phyloP scores from a whole-genome alignment of 768 basidiomycete species.

The Leucosporidium scottii region DNA sequence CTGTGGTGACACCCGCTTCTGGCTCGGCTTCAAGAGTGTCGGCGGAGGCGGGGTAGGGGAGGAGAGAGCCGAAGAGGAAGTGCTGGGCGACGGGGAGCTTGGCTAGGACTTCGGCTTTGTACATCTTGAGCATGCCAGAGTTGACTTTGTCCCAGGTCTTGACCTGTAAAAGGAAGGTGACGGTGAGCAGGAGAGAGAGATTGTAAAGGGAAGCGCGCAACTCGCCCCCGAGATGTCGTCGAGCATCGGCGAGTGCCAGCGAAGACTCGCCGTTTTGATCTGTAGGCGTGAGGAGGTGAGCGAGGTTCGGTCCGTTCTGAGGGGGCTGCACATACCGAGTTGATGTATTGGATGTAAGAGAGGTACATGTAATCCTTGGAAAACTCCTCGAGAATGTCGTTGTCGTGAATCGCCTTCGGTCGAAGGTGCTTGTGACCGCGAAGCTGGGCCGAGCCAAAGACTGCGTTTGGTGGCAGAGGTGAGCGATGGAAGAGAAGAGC shows the following conservation, averaged over 20 bases:
- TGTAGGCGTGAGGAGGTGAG: constrained; percentile 37
- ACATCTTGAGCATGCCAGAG: constrained; percentile 96
- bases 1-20: constrained; percentile 19
- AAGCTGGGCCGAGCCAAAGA: constrained; percentile 77
- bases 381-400: constrained; percentile 85
- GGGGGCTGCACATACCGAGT: constrained; percentile 55
- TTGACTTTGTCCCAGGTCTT: constrained; percentile 89
- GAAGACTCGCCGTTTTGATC: constrained; percentile 90
- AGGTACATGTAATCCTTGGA: constrained; percentile 93
- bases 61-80: constrained; percentile 80
- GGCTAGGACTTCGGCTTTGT: constrained; percentile 83
- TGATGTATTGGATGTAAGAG: constrained; percentile 81
- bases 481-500: background rate
- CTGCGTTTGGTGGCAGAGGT: constrained; percentile 10
- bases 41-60: constrained; percentile 46
- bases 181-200: background rate
- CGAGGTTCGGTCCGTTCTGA: background rate
- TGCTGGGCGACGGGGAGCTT: constrained; percentile 96
- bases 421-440: constrained; percentile 76
- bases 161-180: constrained; percentile 33
- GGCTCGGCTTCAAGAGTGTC: constrained; percentile 6
- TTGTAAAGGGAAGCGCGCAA: background rate
- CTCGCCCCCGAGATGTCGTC: constrained; percentile 62
- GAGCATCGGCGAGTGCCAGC: constrained; percentile 99
- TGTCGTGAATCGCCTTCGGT: constrained; percentile 86